Evolutionary conservation across 2,329 filamentous ascomycete species (phyloP), one percentile per base, ranked within the genome.

Genomic region (Aureobasidium sp.): DNA sequence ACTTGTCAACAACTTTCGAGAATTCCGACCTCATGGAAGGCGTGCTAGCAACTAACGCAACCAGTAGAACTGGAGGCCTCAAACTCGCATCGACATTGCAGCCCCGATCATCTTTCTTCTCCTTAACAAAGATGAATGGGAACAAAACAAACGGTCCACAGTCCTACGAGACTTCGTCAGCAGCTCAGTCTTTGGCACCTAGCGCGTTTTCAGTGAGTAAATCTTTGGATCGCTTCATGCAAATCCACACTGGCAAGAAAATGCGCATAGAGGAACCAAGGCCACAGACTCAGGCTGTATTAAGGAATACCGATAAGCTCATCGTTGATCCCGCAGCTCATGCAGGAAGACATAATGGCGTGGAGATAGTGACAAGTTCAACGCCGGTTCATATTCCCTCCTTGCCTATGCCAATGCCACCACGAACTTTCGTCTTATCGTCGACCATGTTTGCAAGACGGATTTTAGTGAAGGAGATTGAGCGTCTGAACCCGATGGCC

Each of bases 391-490:
- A 54, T 8, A 19, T 50, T 3, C 65, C 65, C n/a, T 22, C 48
- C 15, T 45, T 60, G 29, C 45, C 47, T 15, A 12, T 60, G 8
- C 49, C 62, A 5, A 22, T 27, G 19, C 48, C 42, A 14, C 64
- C 70, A 29, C 71, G 71, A 15, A 71, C 73, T 14, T 76, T 85
- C 65, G 77, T 89, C 8, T 73, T 85, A 19, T 83, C 85, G 0
- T 71, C 81, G 0, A 73, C 71, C 12, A 68, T 81, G 40, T 75
- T 74, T 39, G 71, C 67, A 47, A 73, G 79, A 17, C 79, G 81
- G 37, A 53, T 63, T 0, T 67, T 89, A 1, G 68, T 85, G 14
- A 79, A 76, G n/a, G 67, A 72, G 1, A 72, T 89, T 1, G 77
- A 82, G 63, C 70, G 73, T 2, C 66, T 77, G 0, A 80, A 83